Evolutionary conservation across 148 eudicot species (phyloP).

Genomic region (Pharnaceum exiguum): DNA sequence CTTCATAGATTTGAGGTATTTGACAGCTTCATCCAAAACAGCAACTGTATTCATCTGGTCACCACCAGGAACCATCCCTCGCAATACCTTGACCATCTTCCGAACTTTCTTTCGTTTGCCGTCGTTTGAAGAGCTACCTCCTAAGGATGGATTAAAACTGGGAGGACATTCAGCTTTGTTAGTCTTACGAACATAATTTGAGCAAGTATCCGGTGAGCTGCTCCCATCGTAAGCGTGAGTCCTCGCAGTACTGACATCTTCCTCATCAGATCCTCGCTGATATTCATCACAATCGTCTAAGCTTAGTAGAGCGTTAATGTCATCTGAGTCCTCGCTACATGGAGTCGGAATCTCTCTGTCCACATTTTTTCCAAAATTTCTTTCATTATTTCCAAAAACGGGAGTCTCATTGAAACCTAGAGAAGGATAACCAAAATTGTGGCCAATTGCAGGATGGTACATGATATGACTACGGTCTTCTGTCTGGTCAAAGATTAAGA

Average conservation of each 20-base stretch:
- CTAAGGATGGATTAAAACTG: slow-evolving; percentile 16
- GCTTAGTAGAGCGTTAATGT: slow-evolving; percentile 56
- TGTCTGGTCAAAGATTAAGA: slow-evolving; percentile 49
- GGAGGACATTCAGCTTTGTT: slow-evolving; percentile 25
- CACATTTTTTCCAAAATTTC: slow-evolving; percentile 8
- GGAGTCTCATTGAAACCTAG: slow-evolving; percentile 18
- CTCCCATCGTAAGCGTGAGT: slow-evolving; percentile 32
- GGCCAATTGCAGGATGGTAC: slow-evolving; percentile 41
- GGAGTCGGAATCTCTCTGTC: slow-evolving; percentile 22
- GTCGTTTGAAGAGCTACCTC: slow-evolving; percentile 21
- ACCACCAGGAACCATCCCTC: slow-evolving; percentile 62
- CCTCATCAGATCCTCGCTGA: slow-evolving; percentile 32
- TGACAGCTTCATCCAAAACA: slow-evolving; percentile 70
- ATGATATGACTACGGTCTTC: slow-evolving; percentile 46
- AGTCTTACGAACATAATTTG: slow-evolving; percentile 27
- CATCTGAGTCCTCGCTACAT: slow-evolving; percentile 43
- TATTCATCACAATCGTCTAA: slow-evolving; percentile 35
- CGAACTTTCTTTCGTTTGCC: slow-evolving; percentile 42
- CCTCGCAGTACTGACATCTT: slow-evolving; percentile 61
- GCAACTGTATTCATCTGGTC: slow-evolving; percentile 43
- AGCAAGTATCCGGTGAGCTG: slow-evolving; percentile 54
- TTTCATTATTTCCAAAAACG: slow-evolving; percentile 15
- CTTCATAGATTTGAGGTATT: slow-evolving; percentile 56
- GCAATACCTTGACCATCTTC: slow-evolving; percentile 48
- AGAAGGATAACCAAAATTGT: slow-evolving; percentile 26